phyloP scores from a whole-genome alignment of 2,329 filamentous ascomycete species.

The Sporothrix schenckii region DNA sequence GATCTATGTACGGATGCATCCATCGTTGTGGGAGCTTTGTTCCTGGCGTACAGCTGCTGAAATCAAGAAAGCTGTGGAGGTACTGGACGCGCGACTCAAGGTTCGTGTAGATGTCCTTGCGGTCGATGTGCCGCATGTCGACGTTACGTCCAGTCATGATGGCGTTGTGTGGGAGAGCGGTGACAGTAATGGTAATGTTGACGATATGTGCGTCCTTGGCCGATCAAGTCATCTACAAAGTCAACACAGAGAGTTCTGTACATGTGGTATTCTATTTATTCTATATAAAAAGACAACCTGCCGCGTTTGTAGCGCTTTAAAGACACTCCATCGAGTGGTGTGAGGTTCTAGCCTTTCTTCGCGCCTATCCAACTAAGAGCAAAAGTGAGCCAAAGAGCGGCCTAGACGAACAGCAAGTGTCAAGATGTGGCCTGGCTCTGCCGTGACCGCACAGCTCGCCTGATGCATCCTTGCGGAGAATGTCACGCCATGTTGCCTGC shows the following conservation, averaged over 20 bases:
- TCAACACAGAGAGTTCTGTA: too few species aligned
- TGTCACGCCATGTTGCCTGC: constrained; percentile 10
- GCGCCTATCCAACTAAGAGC: background rate
- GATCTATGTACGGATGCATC: too few species aligned
- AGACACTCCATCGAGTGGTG: background rate
- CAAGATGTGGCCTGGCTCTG: background rate
- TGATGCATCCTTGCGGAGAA: constrained; percentile 10
- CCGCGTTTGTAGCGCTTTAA: constrained; percentile 2
- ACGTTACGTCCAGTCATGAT: constrained; percentile 33
- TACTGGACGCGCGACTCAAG: constrained; percentile 71
- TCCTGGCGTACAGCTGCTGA: constrained; percentile 62
- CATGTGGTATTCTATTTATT: background rate
- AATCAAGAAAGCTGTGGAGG: constrained; percentile 75
- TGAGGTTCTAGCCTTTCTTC: constrained; percentile 1
- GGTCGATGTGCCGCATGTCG: constrained; percentile 62
- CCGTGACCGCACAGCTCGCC: constrained; percentile 26
- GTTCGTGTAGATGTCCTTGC: constrained; percentile 70
- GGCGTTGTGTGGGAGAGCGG: background rate
- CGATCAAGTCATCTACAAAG: too few species aligned
- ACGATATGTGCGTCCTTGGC: background rate
- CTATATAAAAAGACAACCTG: background rate
- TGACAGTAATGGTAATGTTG: background rate
- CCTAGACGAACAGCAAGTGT: background rate
- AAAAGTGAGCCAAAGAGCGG: background rate
- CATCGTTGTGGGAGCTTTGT: background rate